Base-by-base conservation (phyloP, 345 rosid species). In the Iberis pinnata region DNA sequence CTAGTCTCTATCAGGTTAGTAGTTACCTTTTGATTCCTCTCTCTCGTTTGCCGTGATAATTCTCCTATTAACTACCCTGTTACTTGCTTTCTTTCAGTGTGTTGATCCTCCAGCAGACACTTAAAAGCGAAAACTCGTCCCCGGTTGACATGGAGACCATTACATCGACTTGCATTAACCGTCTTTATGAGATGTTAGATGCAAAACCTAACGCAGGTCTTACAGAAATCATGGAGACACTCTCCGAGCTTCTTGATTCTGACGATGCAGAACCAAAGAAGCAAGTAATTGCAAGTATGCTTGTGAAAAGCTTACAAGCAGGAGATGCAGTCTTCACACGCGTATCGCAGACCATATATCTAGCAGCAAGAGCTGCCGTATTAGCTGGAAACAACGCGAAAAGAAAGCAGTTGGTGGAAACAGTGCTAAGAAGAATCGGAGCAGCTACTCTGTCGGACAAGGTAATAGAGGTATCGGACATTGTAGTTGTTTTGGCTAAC, bases 261-360 rank as follows among this genome's bases (percentile, higher is more conserved):
- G 74, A 70, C 27, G 73, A 76, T 43, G 79, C 70, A 1, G 86
- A 83, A 29, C 54, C 54, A 72, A 84, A 7, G 84, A 83, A 37
- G 43, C 72, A 25, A 67, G 86, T 39, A 61, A 77, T 52, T 44
- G 64, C 42, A 49, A 73, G 55, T 70, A 76, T 17, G 61, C 56
- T 29, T 55, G 63, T 24, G 46, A 59, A 63, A 78, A 79, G 77
- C 81, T 70, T 90, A 71, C 98, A 84, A 69, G 87, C 83, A 13
- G 93, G 86, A 56, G 96, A 92, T 46, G 76, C 95, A 5, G 77
- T 92, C 26, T 92, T 87, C 51, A 75, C 71, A 43, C 83, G 59
- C 70, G 89, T 92, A 18, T 81, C 88, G 7, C 76, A 53, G 0
- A 81, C 93, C 35, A 71, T 88, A 9, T 84, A 90, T 72, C 43